Evolutionary conservation across 2,329 filamentous ascomycete species (phyloP), one percentile per base, ranked within the genome.

Genomic region (Clonostachys rosea): DNA sequence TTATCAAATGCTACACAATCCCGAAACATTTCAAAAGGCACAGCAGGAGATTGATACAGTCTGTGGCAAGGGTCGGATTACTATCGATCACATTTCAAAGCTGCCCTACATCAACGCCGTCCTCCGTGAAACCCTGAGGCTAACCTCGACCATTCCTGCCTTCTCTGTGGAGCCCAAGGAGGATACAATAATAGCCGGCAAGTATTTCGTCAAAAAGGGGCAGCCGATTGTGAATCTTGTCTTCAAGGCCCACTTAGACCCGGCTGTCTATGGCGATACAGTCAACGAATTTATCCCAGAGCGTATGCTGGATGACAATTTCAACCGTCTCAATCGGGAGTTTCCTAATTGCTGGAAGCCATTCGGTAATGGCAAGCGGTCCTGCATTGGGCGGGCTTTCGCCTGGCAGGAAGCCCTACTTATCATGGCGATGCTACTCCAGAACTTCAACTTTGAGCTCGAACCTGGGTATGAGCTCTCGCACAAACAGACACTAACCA

Each of bases 371-470:
- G 87, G 87, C 2, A 72, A 77, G 52, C 70, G 87, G 46, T 83
- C 71, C 2, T 91, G 87, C 54, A 90, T 91, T 50, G 87, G 87
- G 5, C 71, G 86, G 2, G 75, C 81, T 0, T 91, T 91, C 59
- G 86, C 87, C 2, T 87, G 83, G 83, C 87, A 91, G 58, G 87
- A 91, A 63, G 74, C 78, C 3, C 59, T 86, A 5, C 65, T 89
- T 1, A 74, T 76, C 9, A 69, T 83, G 54, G 79, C 82, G 0
- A 74, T 86, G 54, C 59, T 89, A 12, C 69, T 90, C 49, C 86
- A 89, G 56, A 87, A 84, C 56, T 89, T 90, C 66, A 43, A 74
- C 44, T 35, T 49, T 53, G 67, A 71, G 43, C 60, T 81, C 49
- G 44, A 49, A 17, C 75, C 81, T 0, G 67, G 58, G 47, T 85